Percentiles rank a stretch among this genome's conserved stretches.
These are phyloP conservation scores for Kalmusia sp. DNA, from an alignment of 2,329 filamentous ascomycete species.

Conservation along the genomic window DNA sequence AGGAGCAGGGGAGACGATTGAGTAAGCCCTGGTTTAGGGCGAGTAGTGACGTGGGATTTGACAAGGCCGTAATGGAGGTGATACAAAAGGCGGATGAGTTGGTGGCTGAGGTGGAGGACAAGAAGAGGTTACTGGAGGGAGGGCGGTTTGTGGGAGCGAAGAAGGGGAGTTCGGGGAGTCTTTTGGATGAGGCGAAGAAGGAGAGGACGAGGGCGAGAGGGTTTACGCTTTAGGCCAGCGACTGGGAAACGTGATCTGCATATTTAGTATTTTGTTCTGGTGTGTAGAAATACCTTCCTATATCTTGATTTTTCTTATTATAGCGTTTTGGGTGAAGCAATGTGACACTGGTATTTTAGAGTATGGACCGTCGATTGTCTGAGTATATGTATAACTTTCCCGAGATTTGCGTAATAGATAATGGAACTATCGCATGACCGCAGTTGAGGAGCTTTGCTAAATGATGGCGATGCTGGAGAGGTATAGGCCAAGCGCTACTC, in stretches of 20 bases:
- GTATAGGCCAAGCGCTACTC: too few relatives aligned
- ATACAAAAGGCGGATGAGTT: slow-evolving; percentile 4
- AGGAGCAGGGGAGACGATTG: slow-evolving; percentile 9
- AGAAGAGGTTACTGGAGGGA: background rate
- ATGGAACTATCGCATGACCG: too few relatives aligned
- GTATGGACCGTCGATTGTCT: too few relatives aligned
- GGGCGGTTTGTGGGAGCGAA: background rate
- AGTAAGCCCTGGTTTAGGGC: slow-evolving; percentile 12
- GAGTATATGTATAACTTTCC: too few relatives aligned
- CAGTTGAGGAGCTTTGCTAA: too few relatives aligned
- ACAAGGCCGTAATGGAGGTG: slow-evolving; percentile 4
- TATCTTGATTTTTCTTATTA: background rate
- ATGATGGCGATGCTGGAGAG: too few relatives aligned
- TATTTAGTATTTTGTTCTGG: background rate
- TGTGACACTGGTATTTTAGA: too few relatives aligned
- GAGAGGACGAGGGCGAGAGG: background rate
- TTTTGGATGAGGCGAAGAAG: background rate
- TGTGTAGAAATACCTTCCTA: background rate
- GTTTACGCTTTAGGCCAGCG: background rate
- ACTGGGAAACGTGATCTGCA: background rate
- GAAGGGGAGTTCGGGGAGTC: background rate
- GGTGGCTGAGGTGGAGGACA: background rate
- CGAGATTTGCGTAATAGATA: too few relatives aligned
- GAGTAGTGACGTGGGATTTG: slow-evolving; percentile 5
- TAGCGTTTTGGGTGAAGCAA: too few relatives aligned